A percentile compares a stretch with the other conserved stretches of the same genome.
phyloP scores from a whole-genome alignment of 163 green algal species.

The Trebouxiophyceae sp. region DNA sequence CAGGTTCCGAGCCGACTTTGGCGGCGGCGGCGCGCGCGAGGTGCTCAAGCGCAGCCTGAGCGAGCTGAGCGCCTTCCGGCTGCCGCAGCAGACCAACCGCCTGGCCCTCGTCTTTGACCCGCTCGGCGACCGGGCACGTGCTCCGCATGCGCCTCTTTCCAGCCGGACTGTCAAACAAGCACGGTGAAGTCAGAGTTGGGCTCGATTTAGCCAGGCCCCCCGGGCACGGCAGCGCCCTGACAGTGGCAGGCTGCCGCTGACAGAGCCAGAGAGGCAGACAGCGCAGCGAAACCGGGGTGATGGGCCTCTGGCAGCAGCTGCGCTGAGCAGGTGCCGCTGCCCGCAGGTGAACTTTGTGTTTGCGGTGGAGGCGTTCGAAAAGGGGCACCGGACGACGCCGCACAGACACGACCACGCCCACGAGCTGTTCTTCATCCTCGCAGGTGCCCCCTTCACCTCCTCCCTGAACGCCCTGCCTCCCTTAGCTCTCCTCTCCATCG shows the following conservation, averaged over 20 bases:
- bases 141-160: too few relatives aligned
- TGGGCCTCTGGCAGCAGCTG: too few relatives aligned
- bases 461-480: background rate
- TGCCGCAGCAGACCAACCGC: conserved; percentile 55
- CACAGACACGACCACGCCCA: conserved; percentile 41
- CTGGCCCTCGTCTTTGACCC: conserved; percentile 54
- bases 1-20: too few relatives aligned
- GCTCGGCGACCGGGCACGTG: conserved; percentile 3
- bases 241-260: too few relatives aligned
- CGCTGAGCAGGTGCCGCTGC: too few relatives aligned
- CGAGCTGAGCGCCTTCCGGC: conserved; percentile 34
- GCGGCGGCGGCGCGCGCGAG: background rate
- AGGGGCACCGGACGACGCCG: conserved; percentile 34
- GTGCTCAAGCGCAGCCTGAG: conserved; percentile 1
- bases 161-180: too few relatives aligned
- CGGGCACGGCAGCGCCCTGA: too few relatives aligned
- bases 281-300: too few relatives aligned
- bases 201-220: too few relatives aligned
- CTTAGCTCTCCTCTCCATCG: background rate
- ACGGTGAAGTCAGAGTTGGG: too few relatives aligned
- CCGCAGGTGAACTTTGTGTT: conserved; percentile 35
- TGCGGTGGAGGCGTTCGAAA: conserved; percentile 45
- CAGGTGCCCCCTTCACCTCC: conserved; percentile 3
- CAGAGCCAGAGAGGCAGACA: too few relatives aligned
- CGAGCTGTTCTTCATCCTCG: conserved; percentile 47